Percentiles rank a stretch among this genome's conserved stretches.
Conservation (phyloP, 164 flowering plant genomes). For the Stephania japonica region DNA sequence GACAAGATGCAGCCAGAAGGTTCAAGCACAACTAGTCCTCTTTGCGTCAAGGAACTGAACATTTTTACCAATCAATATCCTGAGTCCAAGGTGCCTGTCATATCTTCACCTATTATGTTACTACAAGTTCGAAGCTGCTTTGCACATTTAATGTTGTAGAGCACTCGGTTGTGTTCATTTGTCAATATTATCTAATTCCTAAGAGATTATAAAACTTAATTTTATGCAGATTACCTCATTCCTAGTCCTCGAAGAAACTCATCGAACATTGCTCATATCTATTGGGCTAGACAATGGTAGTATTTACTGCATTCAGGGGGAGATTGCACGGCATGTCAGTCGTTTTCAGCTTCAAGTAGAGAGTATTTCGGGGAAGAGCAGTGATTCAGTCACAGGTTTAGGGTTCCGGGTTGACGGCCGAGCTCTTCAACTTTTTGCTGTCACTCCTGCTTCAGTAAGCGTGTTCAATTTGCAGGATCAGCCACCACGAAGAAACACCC, state of each 20-base stretch:
- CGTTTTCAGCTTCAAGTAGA: conserved; percentile 88
- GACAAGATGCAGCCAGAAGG: conserved; percentile 85
- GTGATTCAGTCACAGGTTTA: conserved; percentile 65
- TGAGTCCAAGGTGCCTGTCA: conserved; percentile 67
- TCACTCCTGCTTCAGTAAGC: conserved; percentile 75
- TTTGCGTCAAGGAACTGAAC: conserved; percentile 76
- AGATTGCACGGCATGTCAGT: conserved; percentile 86
- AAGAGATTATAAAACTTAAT: conserved; percentile 8
- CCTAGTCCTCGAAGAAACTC: conserved; percentile 86
- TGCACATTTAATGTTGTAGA: not conserved
- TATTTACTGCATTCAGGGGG: conserved; percentile 95
- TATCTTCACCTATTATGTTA: not conserved
- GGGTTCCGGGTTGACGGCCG: conserved; percentile 86
- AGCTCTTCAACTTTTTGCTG: conserved; percentile 77
- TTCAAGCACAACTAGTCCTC: conserved; percentile 70
- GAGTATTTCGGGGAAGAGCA: conserved; percentile 33
- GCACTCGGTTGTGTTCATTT: conserved; percentile 3
- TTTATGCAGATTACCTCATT: conserved; percentile 80
- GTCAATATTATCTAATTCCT: not conserved
- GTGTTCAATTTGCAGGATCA: conserved; percentile 73
- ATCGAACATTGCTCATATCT: conserved; percentile 79
- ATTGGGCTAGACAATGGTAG: conserved; percentile 81
- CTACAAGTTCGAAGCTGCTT: not conserved
- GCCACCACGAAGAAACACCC: conserved; percentile 63
- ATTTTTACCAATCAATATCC: conserved; percentile 88